A percentile compares a stretch with the other conserved stretches of the same genome.
Evolutionary conservation across 2,329 filamentous ascomycete species (phyloP).

Genomic region (Aspergillus sp.): DNA sequence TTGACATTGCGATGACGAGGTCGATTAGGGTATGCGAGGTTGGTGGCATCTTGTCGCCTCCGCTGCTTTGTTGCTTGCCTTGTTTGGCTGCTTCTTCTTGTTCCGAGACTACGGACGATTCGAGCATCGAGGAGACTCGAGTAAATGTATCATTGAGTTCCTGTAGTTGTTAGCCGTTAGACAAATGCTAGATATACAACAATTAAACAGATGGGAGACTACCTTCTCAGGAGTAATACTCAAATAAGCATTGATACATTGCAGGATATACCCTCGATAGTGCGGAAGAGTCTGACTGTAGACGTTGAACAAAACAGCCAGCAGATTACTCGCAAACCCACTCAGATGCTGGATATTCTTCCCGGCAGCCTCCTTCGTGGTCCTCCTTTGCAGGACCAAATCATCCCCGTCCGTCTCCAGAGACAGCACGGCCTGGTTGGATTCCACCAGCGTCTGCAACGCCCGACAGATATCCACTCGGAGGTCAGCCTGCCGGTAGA

Average conservation of each 20-base stretch:
- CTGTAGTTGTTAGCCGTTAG: conserved; percentile 19
- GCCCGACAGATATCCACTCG: conserved; percentile 80
- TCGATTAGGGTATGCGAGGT: conserved; percentile 95
- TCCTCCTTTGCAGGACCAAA: conserved; percentile 66
- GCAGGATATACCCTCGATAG: conserved; percentile 79
- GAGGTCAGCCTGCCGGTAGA: conserved; percentile 86
- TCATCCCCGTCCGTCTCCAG: conserved; percentile 63
- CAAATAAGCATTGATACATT: conserved; percentile 89
- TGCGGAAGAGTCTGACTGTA: conserved; percentile 95
- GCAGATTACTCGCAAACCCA: conserved; percentile 72
- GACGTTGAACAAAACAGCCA: conserved; percentile 97
- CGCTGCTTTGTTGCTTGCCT: conserved; percentile 54
- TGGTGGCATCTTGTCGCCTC: conserved; percentile 72
- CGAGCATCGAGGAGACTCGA: conserved; percentile 76
- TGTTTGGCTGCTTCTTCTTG: conserved; percentile 57
- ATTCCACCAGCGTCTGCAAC: conserved; percentile 80
- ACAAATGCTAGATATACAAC: too few relatives aligned
- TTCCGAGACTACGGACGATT: conserved; percentile 56
- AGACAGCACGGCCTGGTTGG: conserved; percentile 71
- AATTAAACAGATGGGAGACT: conserved; percentile 6
- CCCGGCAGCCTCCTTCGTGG: conserved; percentile 65
- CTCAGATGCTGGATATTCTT: conserved; percentile 78
- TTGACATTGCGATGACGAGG: conserved; percentile 88
- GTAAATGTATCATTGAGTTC: conserved; percentile 80
- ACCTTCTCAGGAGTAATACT: conserved; percentile 66